phyloP scores from a whole-genome alignment of 2,329 filamentous ascomycete genomes.

The Penicillium sp. region DNA sequence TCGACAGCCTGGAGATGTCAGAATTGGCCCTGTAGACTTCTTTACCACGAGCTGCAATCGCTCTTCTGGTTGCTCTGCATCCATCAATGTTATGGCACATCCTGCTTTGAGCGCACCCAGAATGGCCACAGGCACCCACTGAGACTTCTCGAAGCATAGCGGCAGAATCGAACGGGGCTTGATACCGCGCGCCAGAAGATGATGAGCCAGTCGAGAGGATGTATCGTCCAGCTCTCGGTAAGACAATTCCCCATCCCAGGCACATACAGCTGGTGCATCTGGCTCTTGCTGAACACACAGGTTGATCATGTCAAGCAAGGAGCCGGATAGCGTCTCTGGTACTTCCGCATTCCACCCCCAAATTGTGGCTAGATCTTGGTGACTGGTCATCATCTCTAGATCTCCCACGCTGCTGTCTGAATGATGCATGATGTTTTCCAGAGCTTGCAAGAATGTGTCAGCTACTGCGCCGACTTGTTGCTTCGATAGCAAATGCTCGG shows the following conservation, averaged over 20 bases:
- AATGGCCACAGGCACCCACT: background rate
- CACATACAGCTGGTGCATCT: background rate
- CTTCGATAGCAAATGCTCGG: background rate
- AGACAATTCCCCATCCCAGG: background rate
- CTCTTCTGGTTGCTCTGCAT: slow-evolving; percentile 1
- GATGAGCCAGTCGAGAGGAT: background rate
- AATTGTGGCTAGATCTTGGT: background rate
- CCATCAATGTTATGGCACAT: background rate
- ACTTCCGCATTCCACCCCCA: slow-evolving; percentile 1
- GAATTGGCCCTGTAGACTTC: background rate
- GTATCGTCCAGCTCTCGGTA: background rate
- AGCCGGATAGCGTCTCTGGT: background rate
- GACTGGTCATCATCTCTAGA: background rate
- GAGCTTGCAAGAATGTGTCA: background rate
- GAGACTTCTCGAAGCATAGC: slow-evolving; percentile 3
- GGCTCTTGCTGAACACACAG: background rate
- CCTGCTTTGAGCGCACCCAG: slow-evolving; percentile 2
- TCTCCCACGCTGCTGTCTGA: background rate
- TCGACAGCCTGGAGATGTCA: background rate
- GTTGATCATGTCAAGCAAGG: background rate
- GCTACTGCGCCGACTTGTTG: background rate
- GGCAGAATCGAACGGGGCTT: background rate
- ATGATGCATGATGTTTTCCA: background rate
- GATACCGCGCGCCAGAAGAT: background rate
- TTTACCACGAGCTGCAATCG: background rate